Evolutionary conservation across 2,329 filamentous ascomycete species (phyloP).

Genomic region (Acrocalymma vagum): DNA sequence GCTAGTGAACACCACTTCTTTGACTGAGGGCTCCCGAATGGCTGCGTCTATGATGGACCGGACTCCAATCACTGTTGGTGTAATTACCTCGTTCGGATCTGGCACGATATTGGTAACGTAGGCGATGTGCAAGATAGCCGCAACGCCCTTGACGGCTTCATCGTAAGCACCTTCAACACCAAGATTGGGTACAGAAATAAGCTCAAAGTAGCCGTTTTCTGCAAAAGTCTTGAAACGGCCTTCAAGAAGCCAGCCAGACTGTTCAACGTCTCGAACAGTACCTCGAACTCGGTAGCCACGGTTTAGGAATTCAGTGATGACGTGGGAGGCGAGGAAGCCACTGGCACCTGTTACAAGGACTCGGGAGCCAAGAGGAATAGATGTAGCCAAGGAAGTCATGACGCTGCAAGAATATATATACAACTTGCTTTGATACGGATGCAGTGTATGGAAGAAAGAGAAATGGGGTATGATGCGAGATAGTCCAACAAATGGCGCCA

Average conservation of each 20-base stretch:
- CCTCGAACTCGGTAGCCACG: conserved; percentile 56
- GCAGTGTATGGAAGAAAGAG: no score
- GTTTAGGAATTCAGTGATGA: conserved; percentile 53
- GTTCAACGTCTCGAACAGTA: conserved; percentile 49
- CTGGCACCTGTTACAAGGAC: conserved; percentile 59
- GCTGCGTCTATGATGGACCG: conserved; percentile 50
- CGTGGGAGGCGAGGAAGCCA: conserved; percentile 47
- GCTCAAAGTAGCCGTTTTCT: conserved; percentile 44
- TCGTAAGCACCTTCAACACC: conserved; percentile 48
- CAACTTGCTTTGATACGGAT: no score
- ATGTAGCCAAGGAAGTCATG: no score
- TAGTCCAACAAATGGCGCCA: no score
- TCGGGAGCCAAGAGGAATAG: conserved; percentile 24
- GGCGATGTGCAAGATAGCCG: conserved; percentile 54
- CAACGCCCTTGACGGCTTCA: conserved; percentile 47
- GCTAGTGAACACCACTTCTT: conserved; percentile 51
- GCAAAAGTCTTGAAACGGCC: conserved; percentile 28
- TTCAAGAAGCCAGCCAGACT: conserved; percentile 14
- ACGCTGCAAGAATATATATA: no score
- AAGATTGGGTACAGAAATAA: conserved; percentile 51
- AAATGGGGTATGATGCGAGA: no score
- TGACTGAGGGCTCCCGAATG: conserved; percentile 48
- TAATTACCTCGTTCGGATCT: conserved; percentile 56
- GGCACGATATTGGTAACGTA: conserved; percentile 52
- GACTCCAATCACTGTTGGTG: conserved; percentile 47